Conservation (phyloP, 2,329 filamentous ascomycete genomes). For the Sordariomycetes sp. region DNA sequence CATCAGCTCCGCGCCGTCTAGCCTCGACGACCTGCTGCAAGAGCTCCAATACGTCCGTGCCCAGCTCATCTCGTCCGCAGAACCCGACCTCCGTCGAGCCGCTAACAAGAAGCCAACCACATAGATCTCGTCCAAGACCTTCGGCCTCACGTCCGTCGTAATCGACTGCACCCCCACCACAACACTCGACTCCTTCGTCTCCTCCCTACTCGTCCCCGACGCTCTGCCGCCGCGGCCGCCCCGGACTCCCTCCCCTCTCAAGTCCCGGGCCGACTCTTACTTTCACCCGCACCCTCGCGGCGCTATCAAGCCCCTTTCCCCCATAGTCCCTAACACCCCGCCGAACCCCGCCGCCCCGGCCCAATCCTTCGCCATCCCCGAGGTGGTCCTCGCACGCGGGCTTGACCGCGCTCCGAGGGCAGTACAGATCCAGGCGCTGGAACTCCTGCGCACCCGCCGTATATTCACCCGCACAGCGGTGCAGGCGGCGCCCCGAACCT, state of each 20-base stretch:
- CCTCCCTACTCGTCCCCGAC: constrained; percentile 48
- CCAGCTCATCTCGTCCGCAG: not conserved
- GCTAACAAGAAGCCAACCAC: not conserved
- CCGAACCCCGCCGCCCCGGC: constrained; percentile 6
- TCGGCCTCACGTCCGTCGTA: constrained; percentile 59
- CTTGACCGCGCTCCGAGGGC: constrained; percentile 62
- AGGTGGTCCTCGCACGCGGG: constrained; percentile 73
- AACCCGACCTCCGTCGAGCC: not conserved
- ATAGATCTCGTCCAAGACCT: constrained; percentile 58
- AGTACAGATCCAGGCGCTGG: constrained; percentile 70
- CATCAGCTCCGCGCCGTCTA: constrained; percentile 57
- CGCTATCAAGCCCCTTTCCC: constrained; percentile 14
- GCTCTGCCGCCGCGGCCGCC: constrained; percentile 15
- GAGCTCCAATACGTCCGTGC: constrained; percentile 58
- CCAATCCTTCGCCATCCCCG: constrained; percentile 47
- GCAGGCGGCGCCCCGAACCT: constrained; percentile 63
- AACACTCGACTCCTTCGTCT: constrained; percentile 71
- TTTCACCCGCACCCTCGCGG: constrained; percentile 12
- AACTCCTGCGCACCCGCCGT: constrained; percentile 71
- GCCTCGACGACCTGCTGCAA: constrained; percentile 56
- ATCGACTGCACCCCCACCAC: constrained; percentile 64
- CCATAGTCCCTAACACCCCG: constrained; percentile 15
- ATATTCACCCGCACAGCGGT: constrained; percentile 67
- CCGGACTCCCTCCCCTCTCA: constrained; percentile 15
- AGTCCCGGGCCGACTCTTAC: constrained; percentile 15